Evolutionary conservation across 2,329 filamentous ascomycete genomes (phyloP).

Genomic region (Chaetomiaceae sp.): DNA sequence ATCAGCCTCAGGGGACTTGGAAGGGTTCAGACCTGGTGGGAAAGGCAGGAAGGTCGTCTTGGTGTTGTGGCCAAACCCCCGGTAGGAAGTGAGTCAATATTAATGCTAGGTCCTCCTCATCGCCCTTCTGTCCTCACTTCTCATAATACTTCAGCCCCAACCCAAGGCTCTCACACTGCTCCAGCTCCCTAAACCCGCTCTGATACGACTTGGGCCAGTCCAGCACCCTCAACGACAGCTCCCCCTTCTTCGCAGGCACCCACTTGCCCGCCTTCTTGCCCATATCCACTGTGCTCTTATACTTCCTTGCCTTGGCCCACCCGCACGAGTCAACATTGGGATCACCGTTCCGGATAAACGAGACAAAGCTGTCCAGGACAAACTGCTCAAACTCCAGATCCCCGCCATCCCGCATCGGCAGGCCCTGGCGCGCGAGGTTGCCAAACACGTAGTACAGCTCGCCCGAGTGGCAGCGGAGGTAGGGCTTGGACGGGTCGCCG

Average conservation of each 20-base stretch:
- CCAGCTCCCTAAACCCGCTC: conserved; percentile 42
- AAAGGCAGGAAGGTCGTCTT: too few species aligned
- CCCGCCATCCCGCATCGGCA: conserved; percentile 43
- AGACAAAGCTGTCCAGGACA: conserved; percentile 46
- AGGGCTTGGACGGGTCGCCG: conserved; percentile 40
- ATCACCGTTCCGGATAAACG: conserved; percentile 46
- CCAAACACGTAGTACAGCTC: conserved; percentile 54
- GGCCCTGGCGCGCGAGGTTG: conserved; percentile 39
- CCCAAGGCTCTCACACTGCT: conserved; percentile 47
- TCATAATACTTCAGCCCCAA: conserved; percentile 39
- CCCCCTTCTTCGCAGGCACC: conserved; percentile 33
- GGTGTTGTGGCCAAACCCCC: not conserved
- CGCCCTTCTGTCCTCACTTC: not conserved
- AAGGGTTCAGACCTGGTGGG: too few species aligned
- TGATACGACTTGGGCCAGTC: conserved; percentile 39
- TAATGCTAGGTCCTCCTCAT: not conserved
- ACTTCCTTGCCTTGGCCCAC: conserved; percentile 43
- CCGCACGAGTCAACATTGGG: conserved; percentile 43
- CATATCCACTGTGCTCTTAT: conserved; percentile 29
- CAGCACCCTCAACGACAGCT: conserved; percentile 43
- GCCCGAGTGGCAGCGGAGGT: conserved; percentile 55
- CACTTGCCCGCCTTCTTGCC: conserved; percentile 30
- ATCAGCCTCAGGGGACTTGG: too few species aligned
- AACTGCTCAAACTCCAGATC: conserved; percentile 36
- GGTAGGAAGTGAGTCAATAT: too few species aligned